Conservation (phyloP, 192 early-diverging fungal genomes). For the Backusella sp. region DNA sequence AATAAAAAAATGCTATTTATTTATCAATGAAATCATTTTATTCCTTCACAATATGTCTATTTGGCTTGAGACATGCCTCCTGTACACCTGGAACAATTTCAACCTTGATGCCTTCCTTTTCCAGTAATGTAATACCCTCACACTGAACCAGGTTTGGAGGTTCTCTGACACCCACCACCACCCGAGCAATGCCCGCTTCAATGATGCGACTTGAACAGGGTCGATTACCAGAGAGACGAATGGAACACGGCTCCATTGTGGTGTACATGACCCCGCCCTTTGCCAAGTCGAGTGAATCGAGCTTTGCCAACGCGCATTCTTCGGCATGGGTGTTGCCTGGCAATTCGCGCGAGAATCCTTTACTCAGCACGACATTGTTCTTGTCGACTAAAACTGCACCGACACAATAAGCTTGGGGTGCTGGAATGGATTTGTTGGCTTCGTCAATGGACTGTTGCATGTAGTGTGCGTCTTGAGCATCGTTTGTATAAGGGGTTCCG, state of each 20-base stretch:
- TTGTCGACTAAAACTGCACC: constrained; percentile 70
- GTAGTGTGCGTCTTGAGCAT: constrained; percentile 57
- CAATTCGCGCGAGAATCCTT: constrained; percentile 91
- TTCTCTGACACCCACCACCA: constrained; percentile 88
- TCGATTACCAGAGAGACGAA: constrained; percentile 64
- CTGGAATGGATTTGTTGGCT: constrained; percentile 75
- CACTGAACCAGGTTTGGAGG: constrained; percentile 86
- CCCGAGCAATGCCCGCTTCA: constrained; percentile 60
- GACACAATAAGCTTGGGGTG: constrained; percentile 87
- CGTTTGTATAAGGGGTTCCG: constrained; percentile 19
- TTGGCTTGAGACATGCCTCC: constrained; percentile 72
- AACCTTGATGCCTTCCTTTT: constrained; percentile 72
- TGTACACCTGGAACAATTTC: constrained; percentile 67
- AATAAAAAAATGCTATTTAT: too few species aligned
- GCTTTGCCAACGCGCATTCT: constrained; percentile 83
- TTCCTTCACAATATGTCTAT: constrained; percentile 53
- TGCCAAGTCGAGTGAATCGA: constrained; percentile 33
- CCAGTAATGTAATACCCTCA: constrained; percentile 66
- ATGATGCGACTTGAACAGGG: constrained; percentile 80
- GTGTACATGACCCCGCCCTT: constrained; percentile 78
- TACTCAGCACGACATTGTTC: constrained; percentile 60
- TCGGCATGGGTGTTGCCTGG: constrained; percentile 98
- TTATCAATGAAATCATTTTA: not conserved
- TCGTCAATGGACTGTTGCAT: constrained; percentile 86
- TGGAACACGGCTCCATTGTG: constrained; percentile 97